Percentiles rank a stretch among this genome's conserved stretches.
phyloP scores from a whole-genome alignment of 2,329 filamentous ascomycete genomes.

The Talaromyces amestolkiae region DNA sequence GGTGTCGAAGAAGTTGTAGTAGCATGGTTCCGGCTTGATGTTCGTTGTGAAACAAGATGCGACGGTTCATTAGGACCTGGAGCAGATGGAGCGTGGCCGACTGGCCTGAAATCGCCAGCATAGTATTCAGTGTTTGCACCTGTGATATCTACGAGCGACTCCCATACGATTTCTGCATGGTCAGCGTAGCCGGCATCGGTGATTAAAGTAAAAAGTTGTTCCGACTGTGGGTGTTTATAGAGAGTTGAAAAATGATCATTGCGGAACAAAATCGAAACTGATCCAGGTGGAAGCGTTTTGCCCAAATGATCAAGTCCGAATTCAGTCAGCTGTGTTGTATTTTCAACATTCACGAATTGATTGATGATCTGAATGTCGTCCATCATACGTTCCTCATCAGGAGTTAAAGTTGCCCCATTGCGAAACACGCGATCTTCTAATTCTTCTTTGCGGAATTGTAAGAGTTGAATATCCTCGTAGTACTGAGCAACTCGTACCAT shows the following conservation, averaged over 20 bases:
- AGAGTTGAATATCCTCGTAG: constrained; percentile 87
- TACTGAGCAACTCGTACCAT: constrained; percentile 73
- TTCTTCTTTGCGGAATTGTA: constrained; percentile 86
- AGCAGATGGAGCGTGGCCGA: constrained; percentile 55
- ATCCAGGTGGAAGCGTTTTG: constrained; percentile 68
- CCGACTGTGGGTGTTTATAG: constrained; percentile 78
- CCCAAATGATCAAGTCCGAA: constrained; percentile 75
- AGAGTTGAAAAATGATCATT: constrained; percentile 97
- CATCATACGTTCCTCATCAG: constrained; percentile 71
- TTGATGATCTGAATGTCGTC: constrained; percentile 84
- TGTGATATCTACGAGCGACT: constrained; percentile 83
- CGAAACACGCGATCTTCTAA: constrained; percentile 73
- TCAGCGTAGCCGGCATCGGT: constrained; percentile 87
- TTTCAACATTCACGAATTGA: constrained; percentile 67
- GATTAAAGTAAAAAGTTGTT: constrained; percentile 76
- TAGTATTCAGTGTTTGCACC: constrained; percentile 80
- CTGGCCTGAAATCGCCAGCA: constrained; percentile 82
- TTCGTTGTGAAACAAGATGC: constrained; percentile 27
- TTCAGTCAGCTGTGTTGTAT: constrained; percentile 81
- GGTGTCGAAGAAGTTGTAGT: constrained; percentile 17
- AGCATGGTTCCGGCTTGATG: constrained; percentile 26
- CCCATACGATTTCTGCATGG: constrained; percentile 93
- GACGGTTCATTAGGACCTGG: background rate
- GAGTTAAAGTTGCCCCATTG: constrained; percentile 58
- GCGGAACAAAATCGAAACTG: constrained; percentile 86